These are phyloP conservation scores for Dissoconium aciculare DNA, from an alignment of 2,329 filamentous ascomycete genomes.

Conservation along the genomic window DNA sequence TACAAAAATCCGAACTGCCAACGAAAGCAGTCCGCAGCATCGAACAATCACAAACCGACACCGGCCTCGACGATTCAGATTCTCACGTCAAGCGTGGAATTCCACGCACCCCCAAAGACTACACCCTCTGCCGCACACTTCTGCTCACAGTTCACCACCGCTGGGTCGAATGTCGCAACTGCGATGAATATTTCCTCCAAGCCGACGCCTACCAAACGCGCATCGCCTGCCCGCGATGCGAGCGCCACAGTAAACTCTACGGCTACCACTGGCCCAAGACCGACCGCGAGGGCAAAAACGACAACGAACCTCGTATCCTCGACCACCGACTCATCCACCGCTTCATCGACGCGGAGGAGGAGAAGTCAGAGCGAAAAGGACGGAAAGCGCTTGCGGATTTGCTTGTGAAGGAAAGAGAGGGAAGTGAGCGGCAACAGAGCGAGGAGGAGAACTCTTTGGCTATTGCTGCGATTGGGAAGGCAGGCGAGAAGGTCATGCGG, in stretches of 20 bases:
- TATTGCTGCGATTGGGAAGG: background rate
- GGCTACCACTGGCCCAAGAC: constrained; percentile 96
- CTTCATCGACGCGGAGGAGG: constrained; percentile 48
- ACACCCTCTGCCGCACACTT: constrained; percentile 63
- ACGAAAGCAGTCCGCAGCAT: constrained; percentile 16
- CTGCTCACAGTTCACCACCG: constrained; percentile 60
- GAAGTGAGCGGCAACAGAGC: constrained; percentile 12
- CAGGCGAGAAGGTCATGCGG: constrained; percentile 3
- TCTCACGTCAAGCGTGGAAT: constrained; percentile 22
- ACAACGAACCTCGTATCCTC: constrained; percentile 53
- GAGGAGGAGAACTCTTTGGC: constrained; percentile 10
- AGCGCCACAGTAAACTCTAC: constrained; percentile 89
- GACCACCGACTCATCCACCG: constrained; percentile 82
- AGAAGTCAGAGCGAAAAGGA: constrained; percentile 22
- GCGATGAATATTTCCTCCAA: constrained; percentile 70
- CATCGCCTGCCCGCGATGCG: constrained; percentile 77
- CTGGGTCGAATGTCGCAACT: constrained; percentile 84
- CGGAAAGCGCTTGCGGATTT: constrained; percentile 20
- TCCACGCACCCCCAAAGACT: constrained; percentile 38
- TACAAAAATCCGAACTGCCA: constrained; percentile 5
- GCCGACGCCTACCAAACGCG: constrained; percentile 75
- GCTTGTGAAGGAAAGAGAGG: constrained; percentile 16
- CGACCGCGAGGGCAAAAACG: constrained; percentile 57
- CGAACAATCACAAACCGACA: constrained; percentile 10
- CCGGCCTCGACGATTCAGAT: constrained; percentile 7